Percentiles rank a stretch among this genome's conserved stretches.
Conservation (phyloP, 73 alveolate genomes). For the Tetrahymena malaccensis region DNA sequence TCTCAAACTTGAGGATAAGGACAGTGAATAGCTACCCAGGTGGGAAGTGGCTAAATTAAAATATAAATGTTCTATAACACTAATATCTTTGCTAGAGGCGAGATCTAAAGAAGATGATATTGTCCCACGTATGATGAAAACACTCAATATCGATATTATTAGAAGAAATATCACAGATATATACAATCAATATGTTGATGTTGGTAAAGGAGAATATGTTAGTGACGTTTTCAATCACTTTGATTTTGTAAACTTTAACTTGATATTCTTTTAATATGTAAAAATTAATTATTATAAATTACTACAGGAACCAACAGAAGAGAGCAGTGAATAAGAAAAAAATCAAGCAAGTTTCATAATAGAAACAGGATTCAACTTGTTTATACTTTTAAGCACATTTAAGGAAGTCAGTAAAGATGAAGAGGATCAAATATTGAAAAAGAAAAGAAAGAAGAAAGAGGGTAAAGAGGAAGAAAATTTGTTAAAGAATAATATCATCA, state of each 20-base stretch:
- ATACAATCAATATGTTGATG: slow-evolving; percentile 12
- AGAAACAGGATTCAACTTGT: slow-evolving; percentile 46
- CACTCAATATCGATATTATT: slow-evolving; percentile 41
- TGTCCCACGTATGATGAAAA: slow-evolving; percentile 39
- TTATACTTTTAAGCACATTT: slow-evolving; percentile 22
- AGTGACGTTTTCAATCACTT: slow-evolving; percentile 27
- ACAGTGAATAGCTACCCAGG: slow-evolving; percentile 15
- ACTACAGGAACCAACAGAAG: slow-evolving; percentile 9
- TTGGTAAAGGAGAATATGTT: slow-evolving; percentile 6
- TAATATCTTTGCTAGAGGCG: slow-evolving; percentile 45
- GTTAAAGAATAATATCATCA: slow-evolving; percentile 17
- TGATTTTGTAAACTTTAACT: neutral
- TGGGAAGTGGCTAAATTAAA: slow-evolving; percentile 55
- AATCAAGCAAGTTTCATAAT: slow-evolving; percentile 29
- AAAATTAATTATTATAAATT: too few relatives aligned
- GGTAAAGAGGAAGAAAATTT: slow-evolving; percentile 29
- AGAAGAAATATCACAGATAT: slow-evolving; percentile 34
- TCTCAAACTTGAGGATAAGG: neutral
- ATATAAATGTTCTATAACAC: slow-evolving; percentile 46
- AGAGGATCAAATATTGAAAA: neutral
- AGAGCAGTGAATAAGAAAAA: neutral
- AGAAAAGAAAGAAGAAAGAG: slow-evolving; percentile 11
- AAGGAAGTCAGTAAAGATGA: slow-evolving; percentile 39
- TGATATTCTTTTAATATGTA: neutral
- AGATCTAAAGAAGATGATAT: slow-evolving; percentile 36